Evolutionary conservation across 2,329 filamentous ascomycete species (phyloP), one percentile per base, ranked within the genome.

Genomic region (Fusarium praegraminearum): DNA sequence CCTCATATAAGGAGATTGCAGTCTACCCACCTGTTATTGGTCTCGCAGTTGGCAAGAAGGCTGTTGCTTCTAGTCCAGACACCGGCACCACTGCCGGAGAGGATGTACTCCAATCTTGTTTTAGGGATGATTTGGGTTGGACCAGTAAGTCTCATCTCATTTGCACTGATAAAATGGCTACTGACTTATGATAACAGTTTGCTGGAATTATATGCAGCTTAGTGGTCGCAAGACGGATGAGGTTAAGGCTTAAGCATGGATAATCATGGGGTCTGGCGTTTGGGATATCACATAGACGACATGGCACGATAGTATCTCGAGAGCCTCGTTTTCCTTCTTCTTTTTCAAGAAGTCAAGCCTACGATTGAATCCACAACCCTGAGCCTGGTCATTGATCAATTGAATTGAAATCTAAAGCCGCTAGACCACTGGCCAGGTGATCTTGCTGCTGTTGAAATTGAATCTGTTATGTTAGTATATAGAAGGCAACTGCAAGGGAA

Each of bases 1-100:
- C 87, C 5, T 77, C 80, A 30, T 86, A 86, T 61, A 76, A 82
- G 40, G 78, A 83, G 62, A 79, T 91, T 15, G 78, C 79, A 2
- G 83, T 86, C 51, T 83, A 90, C 12, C 85, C 87, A 16, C 84
- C 90, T 16, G 87, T 91, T 81, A 93, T 94, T 67, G 90, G 89
- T 1, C 79, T 94, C 5, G 91, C 91, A 0, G 83, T 94, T 3
- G 92, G 91, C 35, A 90, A 89, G 77, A 87, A 89, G 73, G 91
- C 89, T 2, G 83, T 93, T 2, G 85, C 87, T 2, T 93, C 89
- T 71, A 85, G 85, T 45, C 84, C 86, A 0, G 83, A 83, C 0
- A 82, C 80, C 2, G 90, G 90, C 0, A 87, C 88, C 44, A 82
- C 82, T 28, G 84, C 82, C 43, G 90, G 91, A 1, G 86, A 88